Evolutionary conservation across 306 rosid species (phyloP).

Genomic region (Potentilla sterilis): DNA sequence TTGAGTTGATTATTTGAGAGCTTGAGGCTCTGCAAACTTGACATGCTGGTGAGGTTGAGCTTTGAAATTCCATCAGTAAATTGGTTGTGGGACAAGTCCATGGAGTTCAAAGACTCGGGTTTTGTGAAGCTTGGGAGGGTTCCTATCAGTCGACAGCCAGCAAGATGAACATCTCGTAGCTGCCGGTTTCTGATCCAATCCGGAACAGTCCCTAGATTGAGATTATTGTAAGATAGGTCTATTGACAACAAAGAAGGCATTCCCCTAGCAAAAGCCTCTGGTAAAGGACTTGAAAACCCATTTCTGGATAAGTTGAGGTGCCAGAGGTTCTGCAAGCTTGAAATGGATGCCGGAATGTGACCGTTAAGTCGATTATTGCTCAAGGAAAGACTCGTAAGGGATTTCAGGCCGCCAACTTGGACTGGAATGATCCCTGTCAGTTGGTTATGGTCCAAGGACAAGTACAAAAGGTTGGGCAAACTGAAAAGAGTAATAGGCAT

Average conservation of each 20-base stretch:
- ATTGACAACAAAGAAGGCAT: conserved; percentile 80
- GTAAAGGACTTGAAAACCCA: conserved; percentile 64
- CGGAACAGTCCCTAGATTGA: conserved; percentile 73
- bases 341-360: conserved; percentile 63
- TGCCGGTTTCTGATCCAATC: conserved; percentile 76
- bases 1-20: conserved; percentile 83
- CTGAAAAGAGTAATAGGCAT: conserved; percentile 67
- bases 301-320: conserved; percentile 77
- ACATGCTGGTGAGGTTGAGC: conserved; percentile 59
- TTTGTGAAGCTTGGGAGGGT: conserved; percentile 58
- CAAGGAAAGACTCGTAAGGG: conserved; percentile 65
- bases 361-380: conserved; percentile 67
- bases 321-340: conserved; percentile 80
- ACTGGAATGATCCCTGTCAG: conserved; percentile 76
- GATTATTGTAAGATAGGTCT: conserved; percentile 83
- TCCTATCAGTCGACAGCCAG: conserved; percentile 79
- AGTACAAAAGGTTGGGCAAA: conserved; percentile 62
- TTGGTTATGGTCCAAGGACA: conserved; percentile 68
- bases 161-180: conserved; percentile 67
- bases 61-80: conserved; percentile 52
- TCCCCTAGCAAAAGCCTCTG: conserved; percentile 47
- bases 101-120: conserved; percentile 65
- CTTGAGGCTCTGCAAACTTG: conserved; percentile 64
- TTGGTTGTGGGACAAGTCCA: conserved; percentile 77
- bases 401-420: conserved; percentile 61